phyloP scores from a whole-genome alignment of 768 basidiomycete species.

The Lactarius pseudohatsudake region DNA sequence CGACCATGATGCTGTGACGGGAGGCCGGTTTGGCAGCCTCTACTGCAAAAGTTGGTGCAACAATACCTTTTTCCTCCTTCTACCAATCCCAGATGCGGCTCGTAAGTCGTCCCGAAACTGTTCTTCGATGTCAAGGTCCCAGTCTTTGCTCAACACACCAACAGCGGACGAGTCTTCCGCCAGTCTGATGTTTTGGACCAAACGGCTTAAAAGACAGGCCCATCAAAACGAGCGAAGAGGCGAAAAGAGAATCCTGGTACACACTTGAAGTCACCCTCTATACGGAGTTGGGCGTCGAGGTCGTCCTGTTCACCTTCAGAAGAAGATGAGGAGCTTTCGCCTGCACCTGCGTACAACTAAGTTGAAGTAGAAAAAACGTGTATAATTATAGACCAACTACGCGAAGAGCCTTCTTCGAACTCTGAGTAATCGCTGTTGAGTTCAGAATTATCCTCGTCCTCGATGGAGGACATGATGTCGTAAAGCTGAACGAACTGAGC shows the following conservation, averaged over 20 bases:
- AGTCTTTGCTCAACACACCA: conserved; percentile 59
- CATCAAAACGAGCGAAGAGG: not conserved
- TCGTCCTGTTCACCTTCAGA: conserved; percentile 19
- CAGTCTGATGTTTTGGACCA: conserved; percentile 63
- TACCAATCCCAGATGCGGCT: conserved; percentile 71
- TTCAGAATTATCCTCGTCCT: conserved; percentile 7
- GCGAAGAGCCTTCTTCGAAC: conserved; percentile 17
- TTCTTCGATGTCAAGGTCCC: conserved; percentile 73
- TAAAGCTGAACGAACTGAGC: not conserved
- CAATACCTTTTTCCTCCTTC: conserved; percentile 40
- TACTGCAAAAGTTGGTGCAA: not conserved
- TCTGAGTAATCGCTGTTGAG: conserved; percentile 12
- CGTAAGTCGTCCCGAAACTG: conserved; percentile 73
- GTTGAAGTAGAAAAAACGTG: not conserved
- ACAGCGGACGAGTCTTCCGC: conserved; percentile 46
- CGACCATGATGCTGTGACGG: conserved; percentile 38
- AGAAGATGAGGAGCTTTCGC: conserved; percentile 3
- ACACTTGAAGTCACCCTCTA: conserved; percentile 60
- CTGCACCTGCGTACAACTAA: conserved; percentile 13
- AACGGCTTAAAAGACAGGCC: conserved; percentile 46
- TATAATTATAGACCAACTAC: conserved; percentile 6
- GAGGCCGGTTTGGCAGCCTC: not conserved
- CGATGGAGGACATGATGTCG: not conserved
- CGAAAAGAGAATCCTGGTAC: not conserved
- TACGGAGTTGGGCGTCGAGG: conserved; percentile 33